Conservation (phyloP, 148 eudicot species). For the Simmondsia chinensis region DNA sequence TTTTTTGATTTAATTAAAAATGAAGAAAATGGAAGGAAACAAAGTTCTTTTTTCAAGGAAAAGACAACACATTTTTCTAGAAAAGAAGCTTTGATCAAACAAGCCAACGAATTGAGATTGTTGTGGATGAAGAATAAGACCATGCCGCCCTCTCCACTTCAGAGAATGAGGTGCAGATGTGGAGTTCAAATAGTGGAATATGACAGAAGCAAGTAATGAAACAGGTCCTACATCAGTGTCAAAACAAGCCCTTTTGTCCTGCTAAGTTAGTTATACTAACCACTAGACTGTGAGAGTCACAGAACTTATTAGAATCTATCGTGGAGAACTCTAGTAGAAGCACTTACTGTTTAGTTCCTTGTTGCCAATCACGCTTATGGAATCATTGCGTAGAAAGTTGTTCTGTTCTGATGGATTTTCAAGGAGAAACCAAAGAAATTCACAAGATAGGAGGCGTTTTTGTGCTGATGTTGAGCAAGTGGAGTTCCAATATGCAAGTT, state of each 20-base stretch:
- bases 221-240: too few species aligned
- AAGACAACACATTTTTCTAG: too few species aligned
- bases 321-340: conserved; percentile 7
- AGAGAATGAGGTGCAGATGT: conserved; percentile 10
- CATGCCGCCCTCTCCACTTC: conserved; percentile 22
- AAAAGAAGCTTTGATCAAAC: too few species aligned
- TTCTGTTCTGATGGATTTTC: conserved; percentile 16
- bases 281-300: too few species aligned
- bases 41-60: too few species aligned
- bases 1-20: too few species aligned
- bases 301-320: too few species aligned
- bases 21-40: too few species aligned
- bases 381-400: conserved; percentile 19
- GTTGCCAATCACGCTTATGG: conserved; percentile 18
- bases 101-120: too few species aligned
- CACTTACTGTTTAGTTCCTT: conserved; percentile 20
- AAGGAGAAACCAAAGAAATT: conserved; percentile 18
- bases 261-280: too few species aligned
- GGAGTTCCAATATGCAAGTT: conserved; percentile 51
- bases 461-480: conserved; percentile 61
- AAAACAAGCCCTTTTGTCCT: too few species aligned
- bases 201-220: too few species aligned
- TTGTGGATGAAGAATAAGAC: conserved; percentile 47
- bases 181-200: conserved; percentile 10
- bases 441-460: conserved; percentile 26